Evolutionary conservation across 139 green algal species (phyloP).

Genomic region (Eudorina sp.): DNA sequence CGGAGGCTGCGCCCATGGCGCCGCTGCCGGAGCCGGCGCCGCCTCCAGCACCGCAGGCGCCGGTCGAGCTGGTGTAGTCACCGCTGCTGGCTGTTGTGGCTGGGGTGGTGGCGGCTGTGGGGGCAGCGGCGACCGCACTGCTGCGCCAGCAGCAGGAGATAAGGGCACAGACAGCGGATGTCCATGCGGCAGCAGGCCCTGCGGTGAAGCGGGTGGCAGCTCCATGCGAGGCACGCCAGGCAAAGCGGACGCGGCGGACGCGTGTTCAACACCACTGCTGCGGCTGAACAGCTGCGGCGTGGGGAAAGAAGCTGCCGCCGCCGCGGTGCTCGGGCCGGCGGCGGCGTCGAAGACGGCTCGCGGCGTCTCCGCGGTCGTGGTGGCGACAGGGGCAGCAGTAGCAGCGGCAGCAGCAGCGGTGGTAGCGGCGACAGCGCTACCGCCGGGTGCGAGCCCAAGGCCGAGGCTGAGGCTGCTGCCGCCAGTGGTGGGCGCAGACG

Average conservation of each 20-base stretch:
- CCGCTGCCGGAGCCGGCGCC: no score
- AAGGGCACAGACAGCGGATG: background rate
- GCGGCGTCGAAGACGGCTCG: slow-evolving; percentile 9
- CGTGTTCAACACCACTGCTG: background rate
- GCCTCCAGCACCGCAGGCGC: no score
- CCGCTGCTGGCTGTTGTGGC: no score
- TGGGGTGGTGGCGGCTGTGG: no score
- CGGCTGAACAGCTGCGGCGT: slow-evolving; percentile 30
- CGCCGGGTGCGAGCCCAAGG: background rate
- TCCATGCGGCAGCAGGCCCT: background rate
- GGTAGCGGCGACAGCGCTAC: background rate
- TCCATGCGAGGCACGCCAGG: background rate
- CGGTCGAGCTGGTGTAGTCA: no score
- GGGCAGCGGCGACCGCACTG: no score
- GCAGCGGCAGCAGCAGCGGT: background rate
- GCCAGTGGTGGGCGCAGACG: background rate
- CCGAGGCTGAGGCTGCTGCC: background rate
- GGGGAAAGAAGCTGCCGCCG: background rate
- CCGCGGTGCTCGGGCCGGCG: no score
- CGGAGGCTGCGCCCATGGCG: no score
- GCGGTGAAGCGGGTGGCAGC: background rate
- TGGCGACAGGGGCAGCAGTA: background rate
- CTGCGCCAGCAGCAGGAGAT: no score
- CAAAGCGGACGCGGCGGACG: background rate
- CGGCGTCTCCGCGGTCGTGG: background rate